Base-by-base conservation (phyloP, 2,329 filamentous ascomycete species). In the Emmonsiellopsis sp. region DNA sequence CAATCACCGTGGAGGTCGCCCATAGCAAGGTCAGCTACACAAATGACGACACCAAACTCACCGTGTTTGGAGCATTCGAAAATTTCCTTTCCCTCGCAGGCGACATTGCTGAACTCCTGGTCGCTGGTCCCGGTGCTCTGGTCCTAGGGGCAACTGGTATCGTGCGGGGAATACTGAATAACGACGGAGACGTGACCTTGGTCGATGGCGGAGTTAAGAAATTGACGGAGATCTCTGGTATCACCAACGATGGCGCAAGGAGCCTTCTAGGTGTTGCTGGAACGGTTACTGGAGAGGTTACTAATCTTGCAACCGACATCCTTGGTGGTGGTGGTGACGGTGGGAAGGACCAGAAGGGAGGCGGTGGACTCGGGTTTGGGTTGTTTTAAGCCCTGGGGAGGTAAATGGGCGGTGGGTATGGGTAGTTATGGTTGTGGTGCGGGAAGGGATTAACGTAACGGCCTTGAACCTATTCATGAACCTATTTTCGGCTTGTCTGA, bases 31-130 rank as follows among this genome's bases (percentile, higher is more conserved):
- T 37, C 16, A 40, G 35, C 40, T 49, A 49, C 35, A 35, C 47
- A 7, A 15, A 16, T 38, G 47, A 49, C 11, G 20, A 30, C 10
- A 30, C 47, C 15, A 40, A 15, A 16, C 7, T 6, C 30, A 49
- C 47, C 11, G 10, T 2, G 0, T 49, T 49, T 26, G 15, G 20
- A 7, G 5, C 47, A 7, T 49, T 49, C 13, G n/a, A 38, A 7
- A 40, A 49, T 15, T 49, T 49, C 47, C 11, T 40, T 40, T 49
- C 47, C 10, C 47, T 49, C 13, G 47, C 47, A 38, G 47, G 47
- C n/a, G 47, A 49, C 31, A 35, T 49, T n/a, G 47, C 47, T n/a
- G 47, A 49, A 7, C 47, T 49, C 40, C 35, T 49, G 15, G 47
- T 49, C 35, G 47, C 35, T 6, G 47, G 47, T 26, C 9, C 47